Evolutionary conservation across 805 yeast genomes (phyloP).

Genomic region (Yarrowia yakushimensis): DNA sequence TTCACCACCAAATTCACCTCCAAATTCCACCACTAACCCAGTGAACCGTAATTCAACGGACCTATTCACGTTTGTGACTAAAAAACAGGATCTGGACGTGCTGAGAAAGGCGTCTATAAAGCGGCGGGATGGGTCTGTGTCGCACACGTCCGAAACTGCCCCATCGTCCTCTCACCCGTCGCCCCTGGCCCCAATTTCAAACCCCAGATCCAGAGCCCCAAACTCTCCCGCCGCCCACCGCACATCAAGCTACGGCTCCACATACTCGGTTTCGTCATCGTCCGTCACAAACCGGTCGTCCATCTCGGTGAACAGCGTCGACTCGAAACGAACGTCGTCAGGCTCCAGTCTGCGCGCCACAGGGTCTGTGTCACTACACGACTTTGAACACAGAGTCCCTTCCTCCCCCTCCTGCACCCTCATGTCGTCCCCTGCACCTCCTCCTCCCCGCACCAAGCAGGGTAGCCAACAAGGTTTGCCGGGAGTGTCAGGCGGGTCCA

Average conservation of each 20-base stretch:
- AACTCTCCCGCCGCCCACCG: background rate
- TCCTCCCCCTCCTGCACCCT: background rate
- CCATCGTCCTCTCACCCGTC: no score
- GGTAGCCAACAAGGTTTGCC: background rate
- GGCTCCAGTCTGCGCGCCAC: background rate
- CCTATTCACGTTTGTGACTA: slow-evolving; percentile 11
- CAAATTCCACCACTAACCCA: no score
- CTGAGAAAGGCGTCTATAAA: slow-evolving; percentile 16
- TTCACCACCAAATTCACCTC: no score
- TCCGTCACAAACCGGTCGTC: background rate
- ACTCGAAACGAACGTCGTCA: background rate
- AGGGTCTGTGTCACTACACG: background rate
- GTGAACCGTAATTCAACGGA: slow-evolving; percentile 23
- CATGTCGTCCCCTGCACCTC: background rate
- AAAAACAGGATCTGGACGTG: slow-evolving; percentile 21
- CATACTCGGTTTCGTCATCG: no score
- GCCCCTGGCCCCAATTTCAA: no score
- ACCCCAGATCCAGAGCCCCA: background rate
- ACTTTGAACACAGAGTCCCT: background rate
- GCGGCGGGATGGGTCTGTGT: background rate
- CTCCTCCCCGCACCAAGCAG: background rate
- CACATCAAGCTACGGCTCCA: background rate
- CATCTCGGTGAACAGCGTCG: background rate
- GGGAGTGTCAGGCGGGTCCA: background rate
- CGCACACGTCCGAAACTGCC: no score